These are phyloP conservation scores for Immersiporthe knoxdaviesiana DNA, from an alignment of 2,329 filamentous ascomycete genomes.

Conservation along the genomic window DNA sequence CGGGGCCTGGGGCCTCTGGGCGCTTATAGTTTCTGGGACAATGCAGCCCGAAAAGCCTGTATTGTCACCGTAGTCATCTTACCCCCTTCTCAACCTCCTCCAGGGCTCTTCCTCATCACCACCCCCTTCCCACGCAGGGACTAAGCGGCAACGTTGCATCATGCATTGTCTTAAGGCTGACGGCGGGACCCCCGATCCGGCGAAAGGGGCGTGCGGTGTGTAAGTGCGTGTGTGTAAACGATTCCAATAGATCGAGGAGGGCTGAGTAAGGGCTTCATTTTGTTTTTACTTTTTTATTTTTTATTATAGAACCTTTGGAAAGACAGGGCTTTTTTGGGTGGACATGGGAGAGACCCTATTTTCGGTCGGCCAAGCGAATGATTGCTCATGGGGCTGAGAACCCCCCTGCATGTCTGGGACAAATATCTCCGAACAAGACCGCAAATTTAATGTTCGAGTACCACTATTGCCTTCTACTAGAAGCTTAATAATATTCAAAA, in stretches of 20 bases:
- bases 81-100: background rate
- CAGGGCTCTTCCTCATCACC: too few relatives aligned
- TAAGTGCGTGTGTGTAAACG: background rate
- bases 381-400: background rate
- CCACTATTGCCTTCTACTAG: background rate
- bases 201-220: background rate
- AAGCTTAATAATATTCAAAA: background rate
- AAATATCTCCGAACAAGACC: background rate
- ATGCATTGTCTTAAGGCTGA: background rate
- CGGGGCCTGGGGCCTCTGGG: background rate
- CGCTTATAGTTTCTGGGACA: background rate
- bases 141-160: constrained; percentile 11
- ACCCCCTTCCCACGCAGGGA: background rate
- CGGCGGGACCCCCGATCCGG: background rate
- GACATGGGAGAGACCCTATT: background rate
- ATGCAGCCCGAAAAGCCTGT: background rate
- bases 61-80: background rate
- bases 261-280: background rate
- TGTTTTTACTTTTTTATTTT: too few relatives aligned
- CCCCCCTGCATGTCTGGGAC: background rate
- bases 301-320: background rate
- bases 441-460: background rate
- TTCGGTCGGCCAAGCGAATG: background rate
- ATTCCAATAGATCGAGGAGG: background rate
- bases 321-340: background rate